Evolutionary conservation across 1,139 yeast genomes (phyloP), one percentile per base, ranked within the genome.

Genomic region (Meyerozyma guilliermondii): DNA sequence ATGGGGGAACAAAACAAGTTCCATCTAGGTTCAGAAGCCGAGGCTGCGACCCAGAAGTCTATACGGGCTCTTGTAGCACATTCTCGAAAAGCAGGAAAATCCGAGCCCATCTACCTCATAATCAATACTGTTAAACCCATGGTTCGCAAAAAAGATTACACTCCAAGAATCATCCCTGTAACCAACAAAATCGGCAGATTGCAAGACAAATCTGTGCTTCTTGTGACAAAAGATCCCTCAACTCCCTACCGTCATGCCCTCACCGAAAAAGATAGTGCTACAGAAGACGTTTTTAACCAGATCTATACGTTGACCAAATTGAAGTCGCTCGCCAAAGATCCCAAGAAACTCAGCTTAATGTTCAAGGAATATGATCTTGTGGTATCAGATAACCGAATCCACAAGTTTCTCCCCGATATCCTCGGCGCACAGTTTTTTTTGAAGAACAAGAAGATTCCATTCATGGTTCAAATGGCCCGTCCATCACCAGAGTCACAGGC

Each of bases 171-270:
- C 38, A 72, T 85, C 31, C 85, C 87, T 2, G 49, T 85, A n/a
- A 68, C 76, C 0, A 66, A 76, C 47, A 69, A 76, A 43, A 60
- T 78, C 44, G 76, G 69, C 49, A 71, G 67, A 45, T 58, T 74
- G 4, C 73, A 68, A 20, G 73, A 71, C 27, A 66, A 75, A 44
- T 66, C 80, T 27, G 74, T 84, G 4, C 58, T 84, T 7, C 63
- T 85, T 28, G 71, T 85, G 11, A 81, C 89, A 6, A 83, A 82
- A 50, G 89, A 83, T 54, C 88, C 89, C 1, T 74, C 83, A 2
- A 68, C 74, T 1, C 66, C 72, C 1, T 83, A 79, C 52, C 69
- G 82, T 38, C 66, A 65, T 8, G 66, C 64, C 3, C 62, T 81
- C 13, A 63, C 71, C 8, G 65, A 62, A 41, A 72, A 74, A 45